These are phyloP conservation scores for Umbelopsis vinacea DNA, from an alignment of 192 early-diverging fungal species.

Conservation along the genomic window DNA sequence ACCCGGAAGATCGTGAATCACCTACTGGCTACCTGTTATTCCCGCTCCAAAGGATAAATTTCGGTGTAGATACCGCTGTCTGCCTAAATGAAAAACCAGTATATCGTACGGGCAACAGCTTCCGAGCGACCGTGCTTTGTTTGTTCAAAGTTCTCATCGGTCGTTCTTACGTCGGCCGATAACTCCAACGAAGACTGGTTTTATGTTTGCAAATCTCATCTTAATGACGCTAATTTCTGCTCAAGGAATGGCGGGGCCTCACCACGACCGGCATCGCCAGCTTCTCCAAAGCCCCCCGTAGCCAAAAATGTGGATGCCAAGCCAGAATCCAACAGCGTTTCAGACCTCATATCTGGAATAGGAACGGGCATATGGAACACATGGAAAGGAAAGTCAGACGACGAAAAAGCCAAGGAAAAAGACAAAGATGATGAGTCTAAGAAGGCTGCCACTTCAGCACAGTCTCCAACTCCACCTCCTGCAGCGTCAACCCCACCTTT, in stretches of 20 bases:
- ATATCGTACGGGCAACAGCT: constrained; percentile 36
- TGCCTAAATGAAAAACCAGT: constrained; percentile 34
- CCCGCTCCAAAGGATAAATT: background rate
- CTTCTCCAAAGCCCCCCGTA: constrained; percentile 30
- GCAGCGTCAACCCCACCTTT: constrained; percentile 18
- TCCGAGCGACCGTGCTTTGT: constrained; percentile 54
- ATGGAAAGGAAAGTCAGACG: constrained; percentile 32
- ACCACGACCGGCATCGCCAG: constrained; percentile 30
- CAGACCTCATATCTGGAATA: constrained; percentile 37
- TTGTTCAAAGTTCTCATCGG: constrained; percentile 54
- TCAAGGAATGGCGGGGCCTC: constrained; percentile 44
- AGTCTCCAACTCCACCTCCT: background rate
- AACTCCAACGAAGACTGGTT: constrained; percentile 57
- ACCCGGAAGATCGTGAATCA: background rate
- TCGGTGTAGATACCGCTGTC: background rate
- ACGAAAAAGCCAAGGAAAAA: constrained; percentile 29
- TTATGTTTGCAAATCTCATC: constrained; percentile 50
- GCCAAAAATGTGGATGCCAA: constrained; percentile 30
- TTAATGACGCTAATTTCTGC: constrained; percentile 50
- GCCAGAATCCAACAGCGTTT: constrained; percentile 41
- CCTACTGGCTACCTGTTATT: too few species aligned
- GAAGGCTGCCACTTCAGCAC: background rate
- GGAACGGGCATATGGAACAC: constrained; percentile 38
- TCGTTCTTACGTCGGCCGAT: constrained; percentile 52
- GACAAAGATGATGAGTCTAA: constrained; percentile 25